Base-by-base conservation (phyloP, 371 early-diverging fungal species). In the Rhizopus sp. region DNA sequence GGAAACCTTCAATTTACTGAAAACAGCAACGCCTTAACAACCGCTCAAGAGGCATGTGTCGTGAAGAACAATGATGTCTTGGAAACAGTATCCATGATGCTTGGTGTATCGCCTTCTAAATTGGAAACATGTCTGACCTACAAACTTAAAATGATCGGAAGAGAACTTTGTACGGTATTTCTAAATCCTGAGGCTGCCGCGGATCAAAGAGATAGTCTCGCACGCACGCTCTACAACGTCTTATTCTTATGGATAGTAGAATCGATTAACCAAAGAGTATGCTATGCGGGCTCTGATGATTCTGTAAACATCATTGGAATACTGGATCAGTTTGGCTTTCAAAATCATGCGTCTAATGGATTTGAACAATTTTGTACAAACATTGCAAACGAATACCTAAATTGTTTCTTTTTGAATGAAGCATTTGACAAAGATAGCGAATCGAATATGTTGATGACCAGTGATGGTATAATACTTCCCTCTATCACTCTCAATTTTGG, bases 331-430 rank as follows among this genome's bases (percentile, higher is more conserved):
- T 80, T 82, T 44, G 91, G 91, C 3, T 82, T 75, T 66, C 75
- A 86, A 59, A 71, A 70, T 46, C 74, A 67, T 59, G 15, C 66
- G 38, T 23, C 65, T 58, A 60, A 73, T 59, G 60, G 78, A 4
- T 93, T 92, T 66, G 89, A 94, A 64, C 86, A 89, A 53, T 88
- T 96, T 60, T 82, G 85, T 7, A 62, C 67, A 65, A 95, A 96
- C 64, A 85, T 90, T 65, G 93, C 94, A 38, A 92, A 91, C 62
- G 96, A 96, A 70, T 85, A 90, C 32, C 69, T 95, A 30, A 83
- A 88, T 45, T 82, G 88, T n/a, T 92, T 82, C 61, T 57, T 90
- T 61, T 77, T 60, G 64, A 76, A 63, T 73, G 89, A 65, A 74
- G 83, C 65, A 70, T 95, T 72, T 52, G 67, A 53, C 29, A 55